Base-by-base conservation (phyloP, 2,329 filamentous ascomycete species). In the Albifimbria verrucaria region DNA sequence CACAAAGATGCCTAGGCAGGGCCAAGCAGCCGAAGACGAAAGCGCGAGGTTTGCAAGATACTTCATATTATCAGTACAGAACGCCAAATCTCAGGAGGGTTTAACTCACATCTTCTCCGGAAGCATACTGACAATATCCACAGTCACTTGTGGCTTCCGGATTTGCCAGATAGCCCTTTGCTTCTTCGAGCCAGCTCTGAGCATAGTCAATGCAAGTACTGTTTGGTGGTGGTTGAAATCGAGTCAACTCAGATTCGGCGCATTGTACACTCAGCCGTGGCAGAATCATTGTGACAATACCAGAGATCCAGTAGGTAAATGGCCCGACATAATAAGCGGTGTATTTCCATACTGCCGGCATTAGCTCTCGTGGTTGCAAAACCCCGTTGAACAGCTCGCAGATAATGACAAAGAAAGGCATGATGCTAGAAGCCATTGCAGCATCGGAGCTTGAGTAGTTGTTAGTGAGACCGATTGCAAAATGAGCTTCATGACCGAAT, bases 361-460 rank as follows among this genome's bases (percentile, higher is more conserved):
- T 73, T 55, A 76, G 49, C 23, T 17, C 18, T 7, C 18, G 5
- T 7, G 49, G 49, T 22, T 50, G 49, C 39, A 50, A n/a, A 10
- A 50, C 41, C 10, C 88, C 88, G 71, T 89, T 90, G 77, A 90
- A 90, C 23, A 88, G 70, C 36, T 78, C 78, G 63, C 87, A 84
- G 73, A 89, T 83, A 65, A 90, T 82, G 72, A 91, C 87, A 78
- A 91, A 89, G 74, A 90, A 52, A 4, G 52, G 52, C 52, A 55
- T 55, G n/a, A 55, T 45, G 25, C 28, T 55, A 9, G 52, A 49
- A 18, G 52, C 52, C 52, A 55, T 55, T 15, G 39, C 21, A 9
- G 52, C 52, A 22, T 55, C 52, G 39, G 83, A 68, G 65, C 91
- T 90, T 36, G 81, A 82, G 56, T 90, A 89, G 56, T 89, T 86